A percentile compares a stretch with the other conserved stretches of the same genome.
Evolutionary conservation across 805 yeast species (phyloP).

Genomic region (Clavispora vitiphila): DNA sequence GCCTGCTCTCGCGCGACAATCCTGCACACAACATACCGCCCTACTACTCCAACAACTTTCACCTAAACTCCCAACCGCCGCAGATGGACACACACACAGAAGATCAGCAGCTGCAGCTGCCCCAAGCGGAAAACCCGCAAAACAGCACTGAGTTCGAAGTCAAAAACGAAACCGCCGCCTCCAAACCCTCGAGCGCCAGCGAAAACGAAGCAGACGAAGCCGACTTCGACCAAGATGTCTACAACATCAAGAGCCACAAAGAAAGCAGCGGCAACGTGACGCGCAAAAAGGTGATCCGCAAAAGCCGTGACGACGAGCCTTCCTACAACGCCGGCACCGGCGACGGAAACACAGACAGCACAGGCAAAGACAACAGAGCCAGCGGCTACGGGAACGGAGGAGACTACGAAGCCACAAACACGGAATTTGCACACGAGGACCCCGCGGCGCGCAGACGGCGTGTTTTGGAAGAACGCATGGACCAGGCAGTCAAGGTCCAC

Average conservation of each 20-base stretch:
- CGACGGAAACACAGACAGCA: not conserved
- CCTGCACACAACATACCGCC: not conserved
- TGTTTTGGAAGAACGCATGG: conserved; percentile 76
- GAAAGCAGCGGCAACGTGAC: conserved; percentile 10
- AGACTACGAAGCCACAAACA: conserved; percentile 6
- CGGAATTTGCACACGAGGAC: conserved; percentile 26
- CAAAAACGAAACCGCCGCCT: not conserved
- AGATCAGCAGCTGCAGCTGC: conserved; percentile 12
- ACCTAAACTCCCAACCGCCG: not conserved
- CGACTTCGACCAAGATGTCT: conserved; percentile 13
- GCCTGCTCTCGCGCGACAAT: too few relatives aligned
- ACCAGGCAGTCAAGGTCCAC: conserved; percentile 63
- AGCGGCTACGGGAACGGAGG: too few relatives aligned
- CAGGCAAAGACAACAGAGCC: conserved; percentile 3
- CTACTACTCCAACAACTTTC: not conserved
- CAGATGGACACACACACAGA: conserved; percentile 9
- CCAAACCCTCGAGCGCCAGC: too few relatives aligned
- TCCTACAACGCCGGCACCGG: conserved; percentile 4
- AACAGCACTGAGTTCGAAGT: too few relatives aligned
- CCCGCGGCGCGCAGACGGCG: conserved; percentile 52
- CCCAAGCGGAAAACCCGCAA: not conserved
- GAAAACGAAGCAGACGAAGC: too few relatives aligned
- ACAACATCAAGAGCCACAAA: conserved; percentile 13
- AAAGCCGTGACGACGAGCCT: conserved; percentile 5
- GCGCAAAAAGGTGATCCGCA: conserved; percentile 16